Evolutionary conservation across 139 green algal genomes (phyloP), one percentile per base, ranked within the genome.

Genomic region (Micractinium sp.): DNA sequence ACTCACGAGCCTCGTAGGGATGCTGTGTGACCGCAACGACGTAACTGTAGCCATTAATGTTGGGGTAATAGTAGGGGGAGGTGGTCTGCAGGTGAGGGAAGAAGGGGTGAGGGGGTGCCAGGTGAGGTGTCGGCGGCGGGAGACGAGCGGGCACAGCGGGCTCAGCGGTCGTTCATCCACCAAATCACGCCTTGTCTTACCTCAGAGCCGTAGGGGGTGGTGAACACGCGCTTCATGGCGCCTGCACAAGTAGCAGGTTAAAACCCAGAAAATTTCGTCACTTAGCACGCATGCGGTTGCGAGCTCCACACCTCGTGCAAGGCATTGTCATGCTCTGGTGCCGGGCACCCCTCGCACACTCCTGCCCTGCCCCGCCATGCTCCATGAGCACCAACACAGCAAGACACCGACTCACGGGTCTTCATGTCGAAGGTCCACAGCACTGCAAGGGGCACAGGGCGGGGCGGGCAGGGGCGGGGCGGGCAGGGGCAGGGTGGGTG

Each of bases 341-440:
- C 15, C 15, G 60, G 60, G 60, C 16, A 16, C 14, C 15, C 60
- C 15, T 16, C 47, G 47, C 47, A 56, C 47, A 56, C 7, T 56
- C 47, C 47, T 56, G 5, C 47, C 47, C 47, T 56, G 7, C 47
- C 47, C 9, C 47, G 60, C 60, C 14, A 66, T 66, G 60, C 15
- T 14, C 15, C 14, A 14, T 23, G 63, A 12, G 63, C 63, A 71
- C 20, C 63, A 27, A 25, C 12, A 12, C 22, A 31, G 12, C 14
- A 25, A 71, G 63, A 2, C 2, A 27, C 14, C 19, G 16, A 71
- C 81, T 73, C 22, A 86, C 81, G 16, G 7, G 56, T 73, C 56
- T 31, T n/a, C n/a, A 86, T 39, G 81, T 86, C 81, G 53, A 35
- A 73, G 1, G 73, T 53, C 73, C 93, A 96, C 29, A 95, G 88